These are phyloP conservation scores for Rhodotorula sp. DNA, from an alignment of 1,284 basidiomycete species.

Conservation along the genomic window DNA sequence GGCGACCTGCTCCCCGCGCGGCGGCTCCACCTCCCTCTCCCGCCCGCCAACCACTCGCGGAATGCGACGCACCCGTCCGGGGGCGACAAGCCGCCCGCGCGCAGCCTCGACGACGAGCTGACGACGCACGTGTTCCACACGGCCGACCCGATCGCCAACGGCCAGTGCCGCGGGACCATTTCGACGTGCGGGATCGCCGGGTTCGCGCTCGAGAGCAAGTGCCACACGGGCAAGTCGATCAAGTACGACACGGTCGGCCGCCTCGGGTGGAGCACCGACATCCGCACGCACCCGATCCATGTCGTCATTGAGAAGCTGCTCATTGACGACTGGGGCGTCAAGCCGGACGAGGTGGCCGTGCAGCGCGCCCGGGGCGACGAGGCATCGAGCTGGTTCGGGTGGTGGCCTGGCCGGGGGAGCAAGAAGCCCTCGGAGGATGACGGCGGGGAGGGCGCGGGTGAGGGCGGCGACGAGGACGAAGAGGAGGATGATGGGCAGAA, in stretches of 20 bases:
- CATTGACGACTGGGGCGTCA: constrained; percentile 68
- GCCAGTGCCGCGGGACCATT: constrained; percentile 32
- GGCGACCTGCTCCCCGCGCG: constrained; percentile 83
- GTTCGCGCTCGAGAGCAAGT: constrained; percentile 53
- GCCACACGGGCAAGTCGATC: constrained; percentile 80
- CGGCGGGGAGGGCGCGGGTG: background rate
- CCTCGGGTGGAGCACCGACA: constrained; percentile 75
- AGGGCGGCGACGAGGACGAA: constrained; percentile 9
- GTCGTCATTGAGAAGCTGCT: constrained; percentile 73
- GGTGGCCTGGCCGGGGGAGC: constrained; percentile 33
- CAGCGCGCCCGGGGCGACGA: background rate
- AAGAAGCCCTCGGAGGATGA: background rate
- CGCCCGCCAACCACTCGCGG: constrained; percentile 48
- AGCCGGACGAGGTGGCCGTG: constrained; percentile 4
- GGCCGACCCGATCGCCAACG: constrained; percentile 54
- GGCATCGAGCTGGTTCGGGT: constrained; percentile 10
- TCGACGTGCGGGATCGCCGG: constrained; percentile 46
- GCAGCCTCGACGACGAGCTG: constrained; percentile 26
- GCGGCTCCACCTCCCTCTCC: constrained; percentile 80
- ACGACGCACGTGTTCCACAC: constrained; percentile 61
- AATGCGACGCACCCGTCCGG: constrained; percentile 16
- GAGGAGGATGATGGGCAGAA: constrained; percentile 38
- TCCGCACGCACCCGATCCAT: constrained; percentile 76
- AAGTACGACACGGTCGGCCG: constrained; percentile 84
- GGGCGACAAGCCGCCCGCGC: background rate